These are phyloP conservation scores for Trichophyton simii DNA, from an alignment of 2,329 filamentous ascomycete species.

Conservation along the genomic window DNA sequence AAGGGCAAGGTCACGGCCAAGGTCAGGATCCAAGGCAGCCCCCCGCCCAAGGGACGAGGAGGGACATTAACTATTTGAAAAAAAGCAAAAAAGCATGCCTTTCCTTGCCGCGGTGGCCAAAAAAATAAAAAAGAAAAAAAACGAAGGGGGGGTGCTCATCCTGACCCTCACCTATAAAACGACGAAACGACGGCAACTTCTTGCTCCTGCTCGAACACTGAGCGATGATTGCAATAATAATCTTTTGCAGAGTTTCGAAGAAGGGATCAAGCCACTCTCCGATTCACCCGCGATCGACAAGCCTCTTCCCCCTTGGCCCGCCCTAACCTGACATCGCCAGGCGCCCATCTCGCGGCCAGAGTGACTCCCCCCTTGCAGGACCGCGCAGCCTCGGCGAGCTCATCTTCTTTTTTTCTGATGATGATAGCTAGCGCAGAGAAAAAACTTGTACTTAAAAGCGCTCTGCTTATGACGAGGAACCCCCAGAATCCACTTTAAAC, in stretches of 20 bases:
- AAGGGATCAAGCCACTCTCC: background rate
- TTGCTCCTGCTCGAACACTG: no score
- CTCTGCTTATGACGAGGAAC: background rate
- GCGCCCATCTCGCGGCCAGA: background rate
- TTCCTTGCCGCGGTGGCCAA: background rate
- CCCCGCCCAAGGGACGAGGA: no score
- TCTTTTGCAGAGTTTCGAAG: background rate
- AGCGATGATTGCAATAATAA: no score
- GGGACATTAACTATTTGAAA: no score
- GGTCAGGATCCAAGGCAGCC: no score
- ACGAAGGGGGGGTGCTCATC: no score
- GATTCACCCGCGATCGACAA: conserved; percentile 1
- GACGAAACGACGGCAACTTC: background rate
- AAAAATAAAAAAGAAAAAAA: no score
- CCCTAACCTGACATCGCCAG: background rate
- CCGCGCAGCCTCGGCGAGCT: background rate
- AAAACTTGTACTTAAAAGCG: no score
- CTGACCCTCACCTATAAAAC: background rate
- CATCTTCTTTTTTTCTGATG: background rate
- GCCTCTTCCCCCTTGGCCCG: background rate
- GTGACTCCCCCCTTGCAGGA: background rate
- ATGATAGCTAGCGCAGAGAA: no score
- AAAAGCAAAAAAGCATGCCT: no score
- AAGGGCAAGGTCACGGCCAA: no score
- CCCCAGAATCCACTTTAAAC: background rate